Evolutionary conservation across 345 rosid genomes (phyloP).

Genomic region (Populus pruinosa): DNA sequence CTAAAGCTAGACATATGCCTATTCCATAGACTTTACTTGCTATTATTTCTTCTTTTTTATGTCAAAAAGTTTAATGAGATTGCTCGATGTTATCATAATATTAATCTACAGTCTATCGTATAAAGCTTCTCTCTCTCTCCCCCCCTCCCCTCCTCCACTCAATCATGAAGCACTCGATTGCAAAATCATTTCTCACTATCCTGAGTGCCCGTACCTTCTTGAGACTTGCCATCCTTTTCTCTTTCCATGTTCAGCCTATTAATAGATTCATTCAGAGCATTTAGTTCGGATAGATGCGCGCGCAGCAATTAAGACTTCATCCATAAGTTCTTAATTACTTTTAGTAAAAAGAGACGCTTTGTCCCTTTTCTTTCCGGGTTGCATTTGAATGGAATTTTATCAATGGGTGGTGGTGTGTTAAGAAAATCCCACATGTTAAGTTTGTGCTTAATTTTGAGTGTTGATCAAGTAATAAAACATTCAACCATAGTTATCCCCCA

Average conservation of each 20-base stretch:
- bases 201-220: not conserved
- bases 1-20: conserved; percentile 19
- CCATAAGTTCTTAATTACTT: not conserved
- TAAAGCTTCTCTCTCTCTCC: too few relatives aligned
- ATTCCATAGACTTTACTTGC: not conserved
- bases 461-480: not conserved
- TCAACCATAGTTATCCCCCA: too few relatives aligned
- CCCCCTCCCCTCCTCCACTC: conserved; percentile 2
- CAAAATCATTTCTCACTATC: conserved; percentile 28
- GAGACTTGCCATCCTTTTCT: not conserved
- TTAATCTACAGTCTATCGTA: not conserved
- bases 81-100: not conserved
- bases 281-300: not conserved
- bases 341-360: not conserved
- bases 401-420: not conserved
- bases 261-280: not conserved
- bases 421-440: not conserved
- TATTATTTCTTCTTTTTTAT: not conserved
- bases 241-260: not conserved
- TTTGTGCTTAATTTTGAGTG: not conserved
- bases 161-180: conserved; percentile 41
- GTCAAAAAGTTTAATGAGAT: conserved; percentile 18
- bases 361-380: not conserved
- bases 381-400: not conserved
- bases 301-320: not conserved